phyloP scores from a whole-genome alignment of 495 filamentous ascomycete species.

The Sordaria brevicollis region DNA sequence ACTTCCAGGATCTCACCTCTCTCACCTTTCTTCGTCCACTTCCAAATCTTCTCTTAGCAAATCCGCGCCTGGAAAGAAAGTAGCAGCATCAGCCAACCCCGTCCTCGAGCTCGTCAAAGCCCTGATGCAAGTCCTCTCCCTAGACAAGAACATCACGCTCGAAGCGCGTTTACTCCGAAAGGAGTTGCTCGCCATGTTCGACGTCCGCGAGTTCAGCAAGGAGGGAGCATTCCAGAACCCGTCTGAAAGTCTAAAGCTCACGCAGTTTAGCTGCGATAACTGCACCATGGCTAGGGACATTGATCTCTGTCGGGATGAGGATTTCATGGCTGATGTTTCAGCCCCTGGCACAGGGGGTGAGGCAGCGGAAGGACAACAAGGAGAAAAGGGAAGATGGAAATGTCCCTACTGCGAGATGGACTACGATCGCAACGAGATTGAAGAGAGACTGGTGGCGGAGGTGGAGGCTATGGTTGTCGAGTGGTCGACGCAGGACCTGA shows the following conservation, averaged over 20 bases:
- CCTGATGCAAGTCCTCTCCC: conserved; percentile 78
- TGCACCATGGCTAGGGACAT: conserved; percentile 84
- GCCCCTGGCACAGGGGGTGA: not conserved
- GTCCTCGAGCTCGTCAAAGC: conserved; percentile 83
- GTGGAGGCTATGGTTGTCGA: conserved; percentile 63
- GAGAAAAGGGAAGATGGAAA: conserved; percentile 51
- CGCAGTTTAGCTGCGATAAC: conserved; percentile 70
- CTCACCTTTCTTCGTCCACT: conserved; percentile 4
- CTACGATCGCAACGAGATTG: conserved; percentile 65
- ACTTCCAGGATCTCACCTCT: conserved; percentile 64
- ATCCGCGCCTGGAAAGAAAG: not conserved
- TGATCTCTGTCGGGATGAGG: conserved; percentile 89
- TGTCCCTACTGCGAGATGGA: conserved; percentile 69
- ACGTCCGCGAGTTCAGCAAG: conserved; percentile 85
- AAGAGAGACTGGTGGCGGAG: conserved; percentile 71
- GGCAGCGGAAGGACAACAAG: conserved; percentile 8
- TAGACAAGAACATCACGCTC: conserved; percentile 79
- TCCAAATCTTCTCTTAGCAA: not conserved
- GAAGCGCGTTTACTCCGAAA: conserved; percentile 81
- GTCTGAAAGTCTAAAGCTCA: conserved; percentile 57
- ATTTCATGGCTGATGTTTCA: conserved; percentile 41
- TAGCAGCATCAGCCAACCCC: conserved; percentile 54
- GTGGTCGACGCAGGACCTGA: conserved; percentile 86
- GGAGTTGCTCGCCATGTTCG: conserved; percentile 80
- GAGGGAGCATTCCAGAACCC: conserved; percentile 85